Percentiles rank a stretch among this genome's conserved stretches.
These are phyloP conservation scores for Ceratobasidium sp. DNA, from an alignment of 1,284 basidiomycete species.

Conservation along the genomic window DNA sequence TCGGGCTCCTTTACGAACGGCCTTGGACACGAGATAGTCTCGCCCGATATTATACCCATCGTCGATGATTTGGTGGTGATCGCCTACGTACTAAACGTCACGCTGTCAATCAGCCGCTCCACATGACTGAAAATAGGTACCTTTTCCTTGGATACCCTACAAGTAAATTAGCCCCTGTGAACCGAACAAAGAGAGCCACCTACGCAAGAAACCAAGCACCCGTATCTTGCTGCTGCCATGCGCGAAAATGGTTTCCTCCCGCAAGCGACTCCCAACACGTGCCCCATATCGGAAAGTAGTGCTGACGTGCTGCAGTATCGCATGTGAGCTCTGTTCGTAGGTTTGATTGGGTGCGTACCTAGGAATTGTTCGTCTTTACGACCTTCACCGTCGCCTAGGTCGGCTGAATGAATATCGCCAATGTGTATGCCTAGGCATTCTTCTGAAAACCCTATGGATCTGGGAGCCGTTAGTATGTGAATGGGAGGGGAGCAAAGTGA, in stretches of 20 bases:
- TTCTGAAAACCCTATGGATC: constrained; percentile 72
- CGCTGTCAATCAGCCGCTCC: neutral
- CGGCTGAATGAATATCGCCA: constrained; percentile 55
- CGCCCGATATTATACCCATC: constrained; percentile 81
- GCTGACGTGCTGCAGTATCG: constrained; percentile 37
- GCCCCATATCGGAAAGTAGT: constrained; percentile 43
- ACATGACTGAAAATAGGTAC: constrained; percentile 46
- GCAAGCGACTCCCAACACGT: constrained; percentile 59
- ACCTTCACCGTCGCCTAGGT: constrained; percentile 56
- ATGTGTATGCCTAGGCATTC: constrained; percentile 58
- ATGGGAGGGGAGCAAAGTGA: too few relatives aligned
- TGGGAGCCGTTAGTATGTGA: constrained; percentile 30
- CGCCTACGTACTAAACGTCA: constrained; percentile 60
- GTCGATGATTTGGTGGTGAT: constrained; percentile 71
- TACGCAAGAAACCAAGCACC: constrained; percentile 59
- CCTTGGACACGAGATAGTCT: constrained; percentile 71
- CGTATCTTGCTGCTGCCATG: constrained; percentile 58
- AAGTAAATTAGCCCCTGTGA: neutral
- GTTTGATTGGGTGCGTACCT: too few relatives aligned
- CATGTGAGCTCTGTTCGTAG: neutral
- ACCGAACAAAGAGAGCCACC: constrained; percentile 39
- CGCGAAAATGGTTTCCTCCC: constrained; percentile 58
- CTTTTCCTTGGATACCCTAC: constrained; percentile 74
- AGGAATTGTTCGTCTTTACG: constrained; percentile 54
- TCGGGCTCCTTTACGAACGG: constrained; percentile 68